Evolutionary conservation across 805 yeast species (phyloP).

Genomic region (Suhomyces sp.): DNA sequence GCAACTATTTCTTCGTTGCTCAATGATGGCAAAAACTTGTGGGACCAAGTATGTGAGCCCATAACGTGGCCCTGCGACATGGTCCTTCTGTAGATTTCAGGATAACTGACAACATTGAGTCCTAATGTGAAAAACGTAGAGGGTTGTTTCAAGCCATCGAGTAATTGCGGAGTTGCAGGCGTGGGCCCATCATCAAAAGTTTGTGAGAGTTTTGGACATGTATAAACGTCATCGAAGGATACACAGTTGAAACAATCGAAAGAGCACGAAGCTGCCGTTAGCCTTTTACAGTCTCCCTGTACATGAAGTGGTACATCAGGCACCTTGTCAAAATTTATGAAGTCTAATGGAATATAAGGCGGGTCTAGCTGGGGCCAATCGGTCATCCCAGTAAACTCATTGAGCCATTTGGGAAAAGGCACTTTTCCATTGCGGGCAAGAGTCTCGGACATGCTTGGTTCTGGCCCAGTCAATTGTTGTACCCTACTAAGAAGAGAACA

Average conservation of each 20-base stretch:
- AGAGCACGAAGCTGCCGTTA: conserved; percentile 51
- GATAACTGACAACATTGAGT: conserved; percentile 70
- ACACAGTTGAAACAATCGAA: conserved; percentile 85
- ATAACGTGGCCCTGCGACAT: conserved; percentile 67
- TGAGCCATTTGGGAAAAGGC: conserved; percentile 79
- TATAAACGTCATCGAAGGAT: conserved; percentile 67
- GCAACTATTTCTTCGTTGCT: conserved; percentile 81
- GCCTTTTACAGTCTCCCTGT: conserved; percentile 57
- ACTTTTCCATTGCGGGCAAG: conserved; percentile 1
- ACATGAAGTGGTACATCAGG: conserved; percentile 48
- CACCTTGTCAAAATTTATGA: conserved; percentile 54
- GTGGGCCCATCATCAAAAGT: conserved; percentile 97
- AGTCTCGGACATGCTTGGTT: not conserved
- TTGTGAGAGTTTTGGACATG: conserved; percentile 76
- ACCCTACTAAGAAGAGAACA: not conserved
- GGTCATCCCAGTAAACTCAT: conserved; percentile 65
- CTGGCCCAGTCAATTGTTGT: not conserved
- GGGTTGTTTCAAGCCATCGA: conserved; percentile 49
- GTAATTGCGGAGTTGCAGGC: conserved; percentile 58
- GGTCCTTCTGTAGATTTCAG: conserved; percentile 63
- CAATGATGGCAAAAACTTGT: conserved; percentile 74
- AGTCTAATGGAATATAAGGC: conserved; percentile 80
- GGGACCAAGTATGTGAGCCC: conserved; percentile 93
- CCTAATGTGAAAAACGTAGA: conserved; percentile 88
- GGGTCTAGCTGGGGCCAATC: conserved; percentile 88